phyloP scores from a whole-genome alignment of 352 stramenopile genomes.

The Pythium sp. region DNA sequence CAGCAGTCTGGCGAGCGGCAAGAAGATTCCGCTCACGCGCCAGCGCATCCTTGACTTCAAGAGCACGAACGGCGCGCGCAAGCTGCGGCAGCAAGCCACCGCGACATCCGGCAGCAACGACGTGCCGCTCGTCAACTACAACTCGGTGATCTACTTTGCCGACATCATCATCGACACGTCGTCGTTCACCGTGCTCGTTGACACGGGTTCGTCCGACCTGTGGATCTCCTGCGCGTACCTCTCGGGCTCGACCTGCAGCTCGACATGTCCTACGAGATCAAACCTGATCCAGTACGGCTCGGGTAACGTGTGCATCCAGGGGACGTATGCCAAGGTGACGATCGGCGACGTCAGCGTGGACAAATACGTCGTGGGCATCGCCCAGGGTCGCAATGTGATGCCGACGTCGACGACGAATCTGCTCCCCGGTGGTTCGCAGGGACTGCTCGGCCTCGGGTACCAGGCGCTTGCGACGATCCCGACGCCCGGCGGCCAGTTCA shows the following conservation, averaged over 20 bases:
- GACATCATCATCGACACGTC: slow-evolving; percentile 41
- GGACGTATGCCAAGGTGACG: slow-evolving; percentile 30
- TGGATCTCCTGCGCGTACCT: slow-evolving; percentile 73
- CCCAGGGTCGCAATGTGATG: slow-evolving; percentile 45
- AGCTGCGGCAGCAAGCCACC: background rate
- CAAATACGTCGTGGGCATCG: slow-evolving; percentile 59
- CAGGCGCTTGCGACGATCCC: slow-evolving; percentile 43
- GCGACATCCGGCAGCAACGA: background rate
- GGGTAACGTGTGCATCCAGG: slow-evolving; percentile 60
- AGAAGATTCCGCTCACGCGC: slow-evolving; percentile 20
- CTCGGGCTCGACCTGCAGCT: slow-evolving; percentile 31
- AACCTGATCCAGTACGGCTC: slow-evolving; percentile 64
- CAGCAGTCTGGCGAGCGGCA: background rate
- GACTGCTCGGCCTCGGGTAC: slow-evolving; percentile 69
- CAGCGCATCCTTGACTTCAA: slow-evolving; percentile 16
- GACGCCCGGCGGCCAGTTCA: slow-evolving; percentile 43
- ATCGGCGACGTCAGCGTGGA: slow-evolving; percentile 43
- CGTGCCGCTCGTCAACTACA: slow-evolving; percentile 35
- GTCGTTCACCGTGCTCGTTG: slow-evolving; percentile 52
- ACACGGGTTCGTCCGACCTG: slow-evolving; percentile 77
- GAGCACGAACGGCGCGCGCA: slow-evolving; percentile 2
- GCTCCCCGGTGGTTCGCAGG: slow-evolving; percentile 45
- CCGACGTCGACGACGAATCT: slow-evolving; percentile 33
- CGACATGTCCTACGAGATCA: slow-evolving; percentile 35
- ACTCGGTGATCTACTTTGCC: slow-evolving; percentile 64